Evolutionary conservation across 768 basidiomycete species (phyloP), one percentile per base, ranked within the genome.

Genomic region (Tricholoma matsutake): DNA sequence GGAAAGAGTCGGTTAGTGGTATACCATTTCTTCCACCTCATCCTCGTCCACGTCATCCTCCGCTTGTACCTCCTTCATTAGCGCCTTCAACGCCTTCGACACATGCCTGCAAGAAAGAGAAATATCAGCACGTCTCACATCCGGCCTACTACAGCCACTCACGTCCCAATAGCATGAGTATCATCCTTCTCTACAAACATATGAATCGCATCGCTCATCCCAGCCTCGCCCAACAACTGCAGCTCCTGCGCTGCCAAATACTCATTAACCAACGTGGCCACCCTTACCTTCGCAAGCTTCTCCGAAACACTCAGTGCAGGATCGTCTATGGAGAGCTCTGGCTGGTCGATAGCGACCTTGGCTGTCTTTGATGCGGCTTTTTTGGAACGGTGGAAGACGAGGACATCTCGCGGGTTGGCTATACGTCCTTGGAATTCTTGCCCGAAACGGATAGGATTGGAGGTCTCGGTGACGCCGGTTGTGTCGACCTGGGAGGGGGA

Each of bases 141-240:
- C 13, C 47, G 1, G 41, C 20, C 25, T 31, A 39, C 43, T 5
- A 43, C 31, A 55, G 18, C 5, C 34, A 83, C 90, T 65, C 64
- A 95, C 94, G 79, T 83, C 64, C 87, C 84, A 69, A 99, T 96
- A 8, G 96, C 94, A 77, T 95, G 91, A 29, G 85, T 87, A 72
- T 97, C 95, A 69, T 98, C 96, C 80, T 99, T 99, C 73, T 98
- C 96, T 61, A 99, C 96, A 75, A 92, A 98, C 74, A 88, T 82
- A 78, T 92, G 88, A 56, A 99, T 95, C 6, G 97, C 97, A 71
- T 95, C 92, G 41, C 88, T 89, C 90, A 99, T 92, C 25, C 90
- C 94, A 43, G 81, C 80, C 75, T 97, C 95, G 1, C 91, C 92
- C 16, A 98, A 77, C 55, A 98, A 76, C 77, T 97, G 94, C 68